Base-by-base conservation (phyloP, 2,329 filamentous ascomycete species). In the Furcasterigmium sp. region DNA sequence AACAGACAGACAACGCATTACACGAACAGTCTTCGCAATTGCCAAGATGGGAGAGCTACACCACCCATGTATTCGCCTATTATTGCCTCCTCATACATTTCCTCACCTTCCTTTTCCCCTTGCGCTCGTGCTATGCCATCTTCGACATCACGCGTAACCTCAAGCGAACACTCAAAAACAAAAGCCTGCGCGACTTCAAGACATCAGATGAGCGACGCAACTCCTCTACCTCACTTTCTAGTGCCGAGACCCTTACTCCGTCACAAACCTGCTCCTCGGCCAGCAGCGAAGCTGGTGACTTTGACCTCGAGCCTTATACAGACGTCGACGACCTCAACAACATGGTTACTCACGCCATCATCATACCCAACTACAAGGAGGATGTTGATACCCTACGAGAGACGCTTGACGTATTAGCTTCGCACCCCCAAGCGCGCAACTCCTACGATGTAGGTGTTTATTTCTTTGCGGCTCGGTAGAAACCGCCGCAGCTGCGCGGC, bases 291-390 rank as follows among this genome's bases (percentile, higher is more conserved):
- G 67, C 70, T 23, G 73, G 70, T 43, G 73, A 80, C 42, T 53
- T 70, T 8, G 73, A 78, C 35, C 51, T 63, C 23, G 71, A 75
- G 29, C 58, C 67, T 42, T 69, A 67, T 49, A 61, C 65, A 36
- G 75, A 78, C 38, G 60, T 52, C 36, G 68, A 71, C 15, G 58
- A 62, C 9, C 59, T 64, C 1, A 56, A 63, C n/a, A 64, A 72
- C 8, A 52, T 52, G 32, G 62, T 84, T 43, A 64, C 85, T 23
- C 81, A 86, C 56, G 80, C 78, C 13, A 84, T 88, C 48, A 69
- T 87, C 49, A 71, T 88, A 35, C 84, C 84, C 15, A 86, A 86
- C 55, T 88, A 87, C 65, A 85, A 85, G 60, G 84, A 88, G 59
- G 82, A 87, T 44, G 65, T 81, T 44, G 80, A 84, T 45, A 85